Base-by-base conservation (phyloP, 2,329 filamentous ascomycete species). In the Neophaeococcomyces mojaviensis region DNA sequence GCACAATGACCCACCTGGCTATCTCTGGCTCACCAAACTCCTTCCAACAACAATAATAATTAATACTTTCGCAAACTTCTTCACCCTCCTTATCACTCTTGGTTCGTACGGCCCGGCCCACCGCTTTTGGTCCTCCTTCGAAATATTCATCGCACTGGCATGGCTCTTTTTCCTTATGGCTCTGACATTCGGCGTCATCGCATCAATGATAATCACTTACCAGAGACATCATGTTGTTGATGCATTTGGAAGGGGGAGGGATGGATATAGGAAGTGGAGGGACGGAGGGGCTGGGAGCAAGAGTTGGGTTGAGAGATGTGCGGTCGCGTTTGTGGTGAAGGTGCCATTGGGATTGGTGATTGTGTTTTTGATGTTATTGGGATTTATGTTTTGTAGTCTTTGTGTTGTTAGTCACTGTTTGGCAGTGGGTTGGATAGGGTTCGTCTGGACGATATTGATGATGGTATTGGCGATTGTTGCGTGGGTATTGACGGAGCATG, bases 251-350 rank as follows among this genome's bases (percentile, higher is more conserved):
- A 47, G 51, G 26, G 41, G 41, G 5, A 18, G 32, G 28, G 20
- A 44, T 32, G 51, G 51, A 8, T 53, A 51, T 18, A 47, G 49
- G 31, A 34, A 39, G 15, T 53, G 51, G 51, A 34, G 51, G 24
- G 40, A 43, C 10, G 51, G 51, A 19, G 49, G 51, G 4, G 42
- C 45, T 4, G 51, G 51, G 6, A 51, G 18, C 15, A 45, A 50
- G 10, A 54, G 46, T 16, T 47, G 42, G 9, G 49, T 46, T 4
- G 51, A 54, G 24, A 51, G 44, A 26, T 24, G 47, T 7, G 49
- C 51, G 1, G 51, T 54, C 10, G 50, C 48, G n/a, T 49, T 49
- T 1, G 51, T 54, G 30, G 51, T 54, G n/a, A 48, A 51, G 16
- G 38, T 54, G 16, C 49, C 49, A 1, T 6, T 40, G 3, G 49